A percentile compares a stretch with the other conserved stretches of the same genome.
Evolutionary conservation across 306 rosid species (phyloP).

Genomic region (Luffa acutangula): DNA sequence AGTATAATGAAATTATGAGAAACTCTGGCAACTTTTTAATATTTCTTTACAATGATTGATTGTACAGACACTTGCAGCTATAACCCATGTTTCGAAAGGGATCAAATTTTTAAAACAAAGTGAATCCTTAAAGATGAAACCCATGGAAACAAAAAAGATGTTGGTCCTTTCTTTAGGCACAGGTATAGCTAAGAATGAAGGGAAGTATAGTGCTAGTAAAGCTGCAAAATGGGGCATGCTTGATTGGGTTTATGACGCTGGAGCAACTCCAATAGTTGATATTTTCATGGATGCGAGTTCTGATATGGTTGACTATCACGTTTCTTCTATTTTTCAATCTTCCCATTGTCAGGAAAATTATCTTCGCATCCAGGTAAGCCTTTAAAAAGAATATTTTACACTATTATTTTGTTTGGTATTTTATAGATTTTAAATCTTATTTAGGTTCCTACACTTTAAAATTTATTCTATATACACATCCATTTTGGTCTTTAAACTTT

Average conservation of each 20-base stretch:
- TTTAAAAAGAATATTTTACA: too few species aligned
- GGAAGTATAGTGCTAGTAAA: slow-evolving; percentile 21
- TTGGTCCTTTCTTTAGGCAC: slow-evolving; percentile 32
- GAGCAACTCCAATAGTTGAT: slow-evolving; percentile 28
- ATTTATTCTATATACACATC: too few species aligned
- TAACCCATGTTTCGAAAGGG: slow-evolving; percentile 18
- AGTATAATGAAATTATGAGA: too few species aligned
- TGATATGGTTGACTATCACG: slow-evolving; percentile 11
- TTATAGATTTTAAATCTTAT: too few species aligned
- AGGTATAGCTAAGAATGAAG: slow-evolving; percentile 21
- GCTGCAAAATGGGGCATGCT: slow-evolving; percentile 29
- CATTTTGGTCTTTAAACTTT: too few species aligned
- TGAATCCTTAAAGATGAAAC: neutral
- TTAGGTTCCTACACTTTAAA: too few species aligned
- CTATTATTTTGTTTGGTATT: neutral
- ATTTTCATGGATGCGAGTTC: slow-evolving; percentile 19
- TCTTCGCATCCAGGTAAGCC: neutral
- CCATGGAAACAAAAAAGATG: slow-evolving; percentile 12
- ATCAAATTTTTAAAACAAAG: neutral
- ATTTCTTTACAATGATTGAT: neutral
- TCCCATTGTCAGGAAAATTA: neutral
- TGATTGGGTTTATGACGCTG: slow-evolving; percentile 22
- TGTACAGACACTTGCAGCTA: slow-evolving; percentile 21
- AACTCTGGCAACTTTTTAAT: neutral
- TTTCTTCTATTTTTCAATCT: slow-evolving; percentile 24